Evolutionary conservation across 257 asterid genomes (phyloP), one percentile per base, ranked within the genome.

Genomic region (Henckelia pumila): DNA sequence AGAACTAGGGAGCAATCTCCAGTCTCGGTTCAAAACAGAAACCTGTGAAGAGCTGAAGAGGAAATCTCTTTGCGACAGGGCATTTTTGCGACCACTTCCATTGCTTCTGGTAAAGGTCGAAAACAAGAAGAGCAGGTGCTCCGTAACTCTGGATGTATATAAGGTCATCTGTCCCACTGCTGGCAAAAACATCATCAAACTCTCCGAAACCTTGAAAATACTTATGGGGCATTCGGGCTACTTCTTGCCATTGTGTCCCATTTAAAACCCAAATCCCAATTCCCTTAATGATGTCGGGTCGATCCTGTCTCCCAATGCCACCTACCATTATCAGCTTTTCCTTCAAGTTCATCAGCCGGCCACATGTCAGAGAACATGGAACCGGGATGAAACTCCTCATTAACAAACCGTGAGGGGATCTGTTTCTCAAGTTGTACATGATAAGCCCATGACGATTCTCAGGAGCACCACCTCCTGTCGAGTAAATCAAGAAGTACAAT

Each of bases 21-120:
- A 88, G 90, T 61, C 90, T 87, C 1, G 99, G 97, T 40, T 94
- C 96, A 32, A 94, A 94, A 85, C 96, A 86, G 75, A 94, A 94
- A 40, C 97, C 99, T 14, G 88, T 84, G 67, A 94, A 94, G 61
- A 94, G 96, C 86, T 91, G 97, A 30, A 94, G 96, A 4, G 96
- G 97, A 72, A 94, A 94, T 80, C 85, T 84, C 76, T 94, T 91
- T 0, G 93, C 59, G 56, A 91, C 96, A 0, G 99, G 99, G 73
- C 90, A 91, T 74, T 91, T 94, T 77, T 83, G 89, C 1, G 99
- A 86, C 99, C 99, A 94, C 73, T 75, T 91, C 97, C 97, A 87
- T 26, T 76, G 85, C 79, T 80, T 94, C 70, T 33, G 84, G n/a
- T 73, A 71, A 61, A 87, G 58, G 33, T 94, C 84, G 21, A 80